These are phyloP conservation scores for Gryganskiella cystojenkinii DNA, from an alignment of 192 early-diverging fungal genomes.

Conservation along the genomic window DNA sequence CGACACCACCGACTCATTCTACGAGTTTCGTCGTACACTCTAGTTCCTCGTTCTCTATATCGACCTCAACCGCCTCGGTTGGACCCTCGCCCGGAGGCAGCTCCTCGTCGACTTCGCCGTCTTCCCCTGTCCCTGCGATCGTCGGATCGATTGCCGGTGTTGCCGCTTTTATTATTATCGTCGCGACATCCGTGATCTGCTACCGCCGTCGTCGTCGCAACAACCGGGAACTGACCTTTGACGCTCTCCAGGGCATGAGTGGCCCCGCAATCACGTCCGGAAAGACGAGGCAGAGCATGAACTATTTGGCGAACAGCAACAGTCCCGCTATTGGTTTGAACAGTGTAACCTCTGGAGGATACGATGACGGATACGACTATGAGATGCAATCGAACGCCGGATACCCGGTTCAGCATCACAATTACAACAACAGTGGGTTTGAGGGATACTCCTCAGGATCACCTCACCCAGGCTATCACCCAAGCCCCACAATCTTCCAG, in stretches of 20 bases:
- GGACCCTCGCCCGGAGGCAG: background rate
- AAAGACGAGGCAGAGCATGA: conserved; percentile 3
- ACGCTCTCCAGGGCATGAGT: conserved; percentile 24
- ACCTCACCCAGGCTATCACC: conserved; percentile 10
- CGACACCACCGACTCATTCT: too few species aligned
- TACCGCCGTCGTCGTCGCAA: conserved; percentile 24
- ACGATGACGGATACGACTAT: conserved; percentile 38
- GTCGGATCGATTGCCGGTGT: conserved; percentile 36
- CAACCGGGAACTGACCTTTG: conserved; percentile 24
- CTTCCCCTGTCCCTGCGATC: conserved; percentile 20
- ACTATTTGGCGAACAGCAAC: background rate
- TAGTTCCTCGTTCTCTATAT: too few species aligned
- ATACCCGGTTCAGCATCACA: conserved; percentile 2
- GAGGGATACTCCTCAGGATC: background rate
- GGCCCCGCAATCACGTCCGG: background rate
- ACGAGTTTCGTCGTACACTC: too few species aligned
- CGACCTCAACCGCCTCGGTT: too few species aligned
- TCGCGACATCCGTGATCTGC: conserved; percentile 19
- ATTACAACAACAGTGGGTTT: background rate
- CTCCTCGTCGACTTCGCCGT: conserved; percentile 15
- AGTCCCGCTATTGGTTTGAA: conserved; percentile 18
- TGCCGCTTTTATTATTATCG: conserved; percentile 15
- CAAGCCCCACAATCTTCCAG: conserved; percentile 28
- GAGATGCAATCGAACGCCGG: conserved; percentile 36
- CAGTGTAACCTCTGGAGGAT: conserved; percentile 25